phyloP scores from a whole-genome alignment of 768 basidiomycete species.

The Russula emetica region DNA sequence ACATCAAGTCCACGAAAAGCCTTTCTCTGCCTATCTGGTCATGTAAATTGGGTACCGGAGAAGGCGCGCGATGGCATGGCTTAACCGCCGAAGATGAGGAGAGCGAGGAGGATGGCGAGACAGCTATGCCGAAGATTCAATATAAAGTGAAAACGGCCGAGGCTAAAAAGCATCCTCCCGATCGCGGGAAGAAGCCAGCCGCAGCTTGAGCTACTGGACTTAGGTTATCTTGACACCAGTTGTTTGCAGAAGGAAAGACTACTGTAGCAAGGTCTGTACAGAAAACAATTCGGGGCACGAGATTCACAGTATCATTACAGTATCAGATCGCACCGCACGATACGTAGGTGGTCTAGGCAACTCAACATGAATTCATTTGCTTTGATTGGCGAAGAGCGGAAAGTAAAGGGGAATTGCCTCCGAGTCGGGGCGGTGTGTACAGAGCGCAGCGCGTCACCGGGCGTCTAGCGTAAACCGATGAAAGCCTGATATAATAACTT shows the following conservation, averaged over 20 bases:
- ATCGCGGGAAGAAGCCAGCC: constrained; percentile 35
- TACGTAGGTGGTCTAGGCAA: no score
- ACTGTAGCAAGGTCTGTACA: no score
- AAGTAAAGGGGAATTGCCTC: no score
- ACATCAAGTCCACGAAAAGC: constrained; percentile 86
- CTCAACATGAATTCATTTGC: no score
- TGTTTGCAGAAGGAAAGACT: background rate
- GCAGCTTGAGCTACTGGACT: constrained; percentile 30
- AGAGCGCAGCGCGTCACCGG: background rate
- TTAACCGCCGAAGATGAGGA: constrained; percentile 34
- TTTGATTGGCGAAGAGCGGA: no score
- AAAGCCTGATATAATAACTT: no score
- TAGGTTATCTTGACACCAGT: background rate
- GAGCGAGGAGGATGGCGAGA: constrained; percentile 20
- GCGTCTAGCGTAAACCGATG: no score
- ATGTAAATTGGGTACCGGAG: constrained; percentile 59
- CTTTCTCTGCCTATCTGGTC: constrained; percentile 89
- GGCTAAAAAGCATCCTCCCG: constrained; percentile 11
- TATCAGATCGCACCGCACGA: no score
- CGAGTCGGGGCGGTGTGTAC: background rate
- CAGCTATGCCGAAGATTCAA: background rate
- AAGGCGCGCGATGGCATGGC: constrained; percentile 59
- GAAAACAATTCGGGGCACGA: background rate
- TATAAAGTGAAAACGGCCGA: background rate
- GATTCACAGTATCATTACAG: background rate